Base-by-base conservation (phyloP, 192 early-diverging fungal genomes). In the Podila horticola region DNA sequence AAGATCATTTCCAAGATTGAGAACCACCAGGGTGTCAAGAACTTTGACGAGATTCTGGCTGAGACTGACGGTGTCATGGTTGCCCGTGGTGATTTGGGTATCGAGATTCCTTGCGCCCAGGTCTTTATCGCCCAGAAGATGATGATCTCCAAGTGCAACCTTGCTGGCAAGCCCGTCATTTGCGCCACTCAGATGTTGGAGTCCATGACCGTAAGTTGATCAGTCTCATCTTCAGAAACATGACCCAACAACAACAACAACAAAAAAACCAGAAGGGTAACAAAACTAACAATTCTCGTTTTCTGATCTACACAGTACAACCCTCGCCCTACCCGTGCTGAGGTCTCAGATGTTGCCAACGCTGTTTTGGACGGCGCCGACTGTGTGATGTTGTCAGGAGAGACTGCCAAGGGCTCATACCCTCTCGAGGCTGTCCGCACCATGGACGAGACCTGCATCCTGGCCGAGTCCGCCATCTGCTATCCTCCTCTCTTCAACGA, bases 131-230 rank as follows among this genome's bases (percentile, higher is more conserved):
- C 89, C 74, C 97, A 99, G 79, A 99, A 99, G 89, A 97, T 97
- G 95, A 98, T 99, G 90, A 99, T 94, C 73, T 91, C 96, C 69
- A 98, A 99, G 88, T 97, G 97, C 86, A 99, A 99, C 75, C 82
- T 95, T 57, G 96, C 93, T 41, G 97, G 96, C 59, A 99, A 98
- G 88, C 97, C 95, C 31, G 97, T 97, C 50, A 93, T 98, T 50
- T 95, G 94, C 72, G 97, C 97, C 59, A 99, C 97, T 38, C 97
- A 99, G 89, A 99, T 99, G 98, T 86, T 99, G 58, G 98, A 96
- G 84, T 95, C 94, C 33, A 96, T 96, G 94, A 95, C 94, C 15
- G 90, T 88, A 82, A 83, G 84, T 49, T 31, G 51, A 67, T 24
- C 31, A 51, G 13, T 64, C 64, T 24, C 52, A 4, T 58, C 29